phyloP scores from a whole-genome alignment of 169 alveolate genomes.

The Plasmodium reichenowi region DNA sequence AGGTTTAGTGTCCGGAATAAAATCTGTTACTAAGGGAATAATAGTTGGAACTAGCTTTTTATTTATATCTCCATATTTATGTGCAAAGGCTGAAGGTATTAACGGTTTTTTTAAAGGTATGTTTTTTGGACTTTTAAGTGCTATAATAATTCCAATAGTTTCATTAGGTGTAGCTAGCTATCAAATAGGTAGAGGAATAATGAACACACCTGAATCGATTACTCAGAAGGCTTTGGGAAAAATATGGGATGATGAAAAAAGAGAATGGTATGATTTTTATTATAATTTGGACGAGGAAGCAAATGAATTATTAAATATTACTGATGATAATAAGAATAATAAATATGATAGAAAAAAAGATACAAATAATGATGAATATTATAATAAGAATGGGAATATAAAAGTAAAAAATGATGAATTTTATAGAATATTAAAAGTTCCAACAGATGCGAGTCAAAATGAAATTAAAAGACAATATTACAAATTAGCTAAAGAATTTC shows the following conservation, averaged over 20 bases:
- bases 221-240: constrained; percentile 88
- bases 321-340: constrained; percentile 70
- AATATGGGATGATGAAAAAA: constrained; percentile 90
- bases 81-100: constrained; percentile 91
- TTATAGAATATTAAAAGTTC: constrained; percentile 88
- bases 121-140: constrained; percentile 92
- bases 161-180: constrained; percentile 92
- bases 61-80: constrained; percentile 91
- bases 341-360: constrained; percentile 10
- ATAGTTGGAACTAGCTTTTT: constrained; percentile 91
- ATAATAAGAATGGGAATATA: constrained; percentile 33
- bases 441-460: constrained; percentile 88
- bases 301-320: constrained; percentile 71
- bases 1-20: constrained; percentile 90
- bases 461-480: constrained; percentile 89
- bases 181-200: constrained; percentile 90
- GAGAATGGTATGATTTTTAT: constrained; percentile 89
- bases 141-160: constrained; percentile 90
- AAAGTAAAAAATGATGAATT: constrained; percentile 88
- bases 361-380: constrained; percentile 50
- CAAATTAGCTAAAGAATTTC: constrained; percentile 91
- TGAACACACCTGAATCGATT: constrained; percentile 92
- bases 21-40: constrained; percentile 92
- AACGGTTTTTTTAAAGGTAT: constrained; percentile 92
- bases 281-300: constrained; percentile 88